Percentiles rank a stretch among this genome's conserved stretches.
Conservation (phyloP, 768 basidiomycete genomes). For the Tylopilus felleus region DNA sequence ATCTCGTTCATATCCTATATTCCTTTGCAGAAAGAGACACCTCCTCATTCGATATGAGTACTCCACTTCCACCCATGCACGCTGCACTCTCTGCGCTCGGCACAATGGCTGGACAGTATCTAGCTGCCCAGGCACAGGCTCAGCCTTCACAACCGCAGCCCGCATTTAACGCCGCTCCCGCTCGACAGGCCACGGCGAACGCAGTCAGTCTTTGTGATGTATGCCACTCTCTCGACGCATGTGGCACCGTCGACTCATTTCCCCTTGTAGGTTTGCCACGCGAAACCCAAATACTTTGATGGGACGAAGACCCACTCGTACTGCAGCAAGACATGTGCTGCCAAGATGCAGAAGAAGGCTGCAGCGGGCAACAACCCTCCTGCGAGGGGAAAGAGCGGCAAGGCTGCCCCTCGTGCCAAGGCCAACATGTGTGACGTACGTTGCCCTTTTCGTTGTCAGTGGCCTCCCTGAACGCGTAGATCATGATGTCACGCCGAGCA, state of each 20-base stretch:
- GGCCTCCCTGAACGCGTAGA: neutral
- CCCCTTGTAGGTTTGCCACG: slow-evolving; percentile 46
- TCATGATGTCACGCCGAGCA: slow-evolving; percentile 23
- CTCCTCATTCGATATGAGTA: slow-evolving; percentile 24
- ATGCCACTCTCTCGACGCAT: slow-evolving; percentile 18
- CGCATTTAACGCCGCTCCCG: slow-evolving; percentile 1
- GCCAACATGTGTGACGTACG: slow-evolving; percentile 51
- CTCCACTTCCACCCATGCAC: slow-evolving; percentile 34
- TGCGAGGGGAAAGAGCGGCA: slow-evolving; percentile 24
- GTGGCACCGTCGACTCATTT: neutral
- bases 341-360: slow-evolving; percentile 39
- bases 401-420: slow-evolving; percentile 23
- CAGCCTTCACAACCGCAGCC: slow-evolving; percentile 27
- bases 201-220: slow-evolving; percentile 50
- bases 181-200: slow-evolving; percentile 21
- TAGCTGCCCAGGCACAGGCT: slow-evolving; percentile 29
- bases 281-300: slow-evolving; percentile 54
- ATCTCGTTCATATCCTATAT: slow-evolving; percentile 7
- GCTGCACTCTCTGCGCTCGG: slow-evolving; percentile 36
- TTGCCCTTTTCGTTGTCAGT: slow-evolving; percentile 8
- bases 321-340: slow-evolving; percentile 56
- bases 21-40: slow-evolving; percentile 8
- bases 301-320: slow-evolving; percentile 54
- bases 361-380: slow-evolving; percentile 26
- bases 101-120: slow-evolving; percentile 35